phyloP scores from a whole-genome alignment of 2,329 filamentous ascomycete species.

The Emergomyces orientalis region DNA sequence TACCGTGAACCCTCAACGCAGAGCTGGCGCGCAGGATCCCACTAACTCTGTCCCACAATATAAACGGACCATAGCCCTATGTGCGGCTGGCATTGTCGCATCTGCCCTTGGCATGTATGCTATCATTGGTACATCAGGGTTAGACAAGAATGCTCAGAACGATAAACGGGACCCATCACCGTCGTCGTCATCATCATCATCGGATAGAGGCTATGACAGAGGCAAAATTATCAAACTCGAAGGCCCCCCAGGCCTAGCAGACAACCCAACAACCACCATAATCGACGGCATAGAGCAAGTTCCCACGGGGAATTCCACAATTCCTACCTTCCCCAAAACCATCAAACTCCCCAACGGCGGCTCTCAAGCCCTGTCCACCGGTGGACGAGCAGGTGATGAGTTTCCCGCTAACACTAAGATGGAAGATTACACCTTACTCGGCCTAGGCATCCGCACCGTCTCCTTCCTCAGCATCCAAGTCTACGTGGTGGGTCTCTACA shows the following conservation, averaged over 20 bases:
- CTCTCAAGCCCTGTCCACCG: slow-evolving; percentile 25
- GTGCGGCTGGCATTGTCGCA: slow-evolving; percentile 30
- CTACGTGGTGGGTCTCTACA: slow-evolving; percentile 88
- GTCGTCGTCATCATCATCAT: not conserved
- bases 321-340: slow-evolving; percentile 67
- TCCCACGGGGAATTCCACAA: slow-evolving; percentile 68
- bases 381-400: slow-evolving; percentile 28
- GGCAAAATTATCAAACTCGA: slow-evolving; percentile 30
- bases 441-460: slow-evolving; percentile 78
- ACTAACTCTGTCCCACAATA: slow-evolving; percentile 22
- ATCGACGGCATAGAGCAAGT: slow-evolving; percentile 63
- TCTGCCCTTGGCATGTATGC: slow-evolving; percentile 35
- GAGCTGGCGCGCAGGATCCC: slow-evolving; percentile 15
- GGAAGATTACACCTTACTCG: slow-evolving; percentile 76
- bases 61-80: slow-evolving; percentile 26
- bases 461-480: slow-evolving; percentile 86
- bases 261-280: slow-evolving; percentile 28
- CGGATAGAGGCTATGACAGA: not conserved
- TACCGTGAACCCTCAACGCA: slow-evolving; percentile 1
- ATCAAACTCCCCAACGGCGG: slow-evolving; percentile 50
- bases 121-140: slow-evolving; percentile 23
- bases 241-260: slow-evolving; percentile 31
- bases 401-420: slow-evolving; percentile 36
- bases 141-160: slow-evolving; percentile 16
- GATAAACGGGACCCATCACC: not conserved